phyloP scores from a whole-genome alignment of 1,139 yeast genomes.

The Blastobotrys buckinghamii region DNA sequence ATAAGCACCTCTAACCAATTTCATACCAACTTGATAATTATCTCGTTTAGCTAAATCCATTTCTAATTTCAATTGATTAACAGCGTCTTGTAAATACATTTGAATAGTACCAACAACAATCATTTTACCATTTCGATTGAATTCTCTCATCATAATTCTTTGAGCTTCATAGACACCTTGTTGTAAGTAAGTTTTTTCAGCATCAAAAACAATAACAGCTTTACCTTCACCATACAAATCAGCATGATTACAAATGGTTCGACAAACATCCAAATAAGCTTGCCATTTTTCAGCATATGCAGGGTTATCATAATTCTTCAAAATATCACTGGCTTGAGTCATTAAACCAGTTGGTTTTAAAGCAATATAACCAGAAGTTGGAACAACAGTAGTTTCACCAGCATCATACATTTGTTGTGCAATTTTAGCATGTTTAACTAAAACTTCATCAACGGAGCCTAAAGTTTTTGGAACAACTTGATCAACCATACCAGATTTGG shows the following conservation, averaged over 20 bases:
- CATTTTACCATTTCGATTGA: conserved; percentile 54
- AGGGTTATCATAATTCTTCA: conserved; percentile 54
- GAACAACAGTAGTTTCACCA: conserved; percentile 45
- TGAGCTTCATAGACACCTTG: conserved; percentile 89
- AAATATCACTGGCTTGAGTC: conserved; percentile 67
- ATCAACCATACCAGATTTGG: conserved; percentile 41
- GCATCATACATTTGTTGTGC: conserved; percentile 26
- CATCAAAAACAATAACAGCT: conserved; percentile 84
- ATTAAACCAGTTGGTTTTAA: conserved; percentile 91
- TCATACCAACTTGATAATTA: conserved; percentile 72
- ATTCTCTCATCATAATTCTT: conserved; percentile 69
- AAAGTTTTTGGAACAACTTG: conserved; percentile 59
- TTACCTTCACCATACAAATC: conserved; percentile 73
- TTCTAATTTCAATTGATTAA: conserved; percentile 57
- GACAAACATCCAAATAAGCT: conserved; percentile 58
- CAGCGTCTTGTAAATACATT: conserved; percentile 76
- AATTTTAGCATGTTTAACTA: conserved; percentile 66
- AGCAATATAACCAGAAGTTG: conserved; percentile 48
- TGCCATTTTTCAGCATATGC: conserved; percentile 52
- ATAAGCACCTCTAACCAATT: conserved; percentile 97
- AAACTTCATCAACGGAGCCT: conserved; percentile 59
- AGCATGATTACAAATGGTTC: conserved; percentile 53
- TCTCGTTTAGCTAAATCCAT: conserved; percentile 55
- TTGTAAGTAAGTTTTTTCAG: conserved; percentile 84
- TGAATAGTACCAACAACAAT: conserved; percentile 90